phyloP scores from a whole-genome alignment of 202 grass and related monocot species.

The Brachypodium distachyon region DNA sequence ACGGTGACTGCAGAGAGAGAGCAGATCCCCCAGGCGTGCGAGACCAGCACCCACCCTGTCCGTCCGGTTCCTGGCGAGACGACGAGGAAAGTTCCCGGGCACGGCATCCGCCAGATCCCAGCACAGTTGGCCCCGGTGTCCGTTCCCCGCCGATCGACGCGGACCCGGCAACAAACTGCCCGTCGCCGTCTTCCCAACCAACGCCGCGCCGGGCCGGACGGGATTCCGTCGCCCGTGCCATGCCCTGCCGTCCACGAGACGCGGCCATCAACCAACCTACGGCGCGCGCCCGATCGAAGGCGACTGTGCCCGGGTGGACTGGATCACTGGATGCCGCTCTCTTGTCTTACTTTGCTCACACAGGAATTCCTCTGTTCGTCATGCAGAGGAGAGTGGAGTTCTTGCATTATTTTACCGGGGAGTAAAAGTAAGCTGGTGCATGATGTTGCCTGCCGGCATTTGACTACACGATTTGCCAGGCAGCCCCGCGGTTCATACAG shows the following conservation, averaged over 20 bases:
- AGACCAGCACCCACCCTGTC: background rate
- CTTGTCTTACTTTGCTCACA: background rate
- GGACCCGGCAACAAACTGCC: conserved; percentile 23
- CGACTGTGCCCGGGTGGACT: background rate
- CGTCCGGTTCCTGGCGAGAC: background rate
- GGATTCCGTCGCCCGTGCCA: background rate
- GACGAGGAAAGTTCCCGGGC: background rate
- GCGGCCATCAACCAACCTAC: background rate
- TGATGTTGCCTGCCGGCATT: conserved; percentile 34
- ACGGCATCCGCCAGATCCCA: background rate
- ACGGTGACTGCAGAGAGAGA: background rate
- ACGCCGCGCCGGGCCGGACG: background rate
- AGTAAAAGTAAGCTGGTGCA: conserved; percentile 12
- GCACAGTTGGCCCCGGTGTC: conserved; percentile 15
- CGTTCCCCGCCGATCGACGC: conserved; percentile 15
- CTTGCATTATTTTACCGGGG: too few species aligned
- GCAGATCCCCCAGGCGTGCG: background rate
- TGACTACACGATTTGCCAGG: conserved; percentile 21
- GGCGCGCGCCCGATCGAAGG: background rate
- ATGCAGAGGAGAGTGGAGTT: too few species aligned
- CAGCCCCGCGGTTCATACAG: too few species aligned
- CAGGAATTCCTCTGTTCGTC: background rate
- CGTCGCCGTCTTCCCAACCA: conserved; percentile 36
- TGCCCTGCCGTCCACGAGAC: conserved; percentile 10
- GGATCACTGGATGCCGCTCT: background rate